Percentiles rank a stretch among this genome's conserved stretches.
These are phyloP conservation scores for Tinospora cordifolia DNA, from an alignment of 164 flowering plant species.

Conservation along the genomic window DNA sequence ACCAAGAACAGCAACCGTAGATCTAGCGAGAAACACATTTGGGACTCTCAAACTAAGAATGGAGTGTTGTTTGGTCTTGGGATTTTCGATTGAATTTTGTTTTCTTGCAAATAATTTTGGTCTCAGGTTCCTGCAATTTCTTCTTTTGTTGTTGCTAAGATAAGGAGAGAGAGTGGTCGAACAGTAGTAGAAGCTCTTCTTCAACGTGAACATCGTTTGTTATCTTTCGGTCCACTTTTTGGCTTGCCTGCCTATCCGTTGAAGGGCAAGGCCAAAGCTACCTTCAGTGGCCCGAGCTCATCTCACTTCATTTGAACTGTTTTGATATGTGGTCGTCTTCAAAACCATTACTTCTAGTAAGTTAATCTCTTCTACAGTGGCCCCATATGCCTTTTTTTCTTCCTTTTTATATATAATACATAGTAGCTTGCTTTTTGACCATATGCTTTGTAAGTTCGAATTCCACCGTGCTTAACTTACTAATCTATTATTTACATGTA, in stretches of 20 bases:
- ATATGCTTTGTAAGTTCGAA: too few relatives aligned
- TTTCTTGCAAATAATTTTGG: constrained; percentile 26
- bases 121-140: neutral
- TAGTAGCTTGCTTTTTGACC: too few relatives aligned
- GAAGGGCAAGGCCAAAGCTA: neutral
- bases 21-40: constrained; percentile 34
- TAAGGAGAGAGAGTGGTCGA: constrained; percentile 4
- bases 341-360: too few relatives aligned
- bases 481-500: too few relatives aligned
- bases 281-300: neutral
- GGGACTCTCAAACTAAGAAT: constrained; percentile 30
- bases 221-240: neutral
- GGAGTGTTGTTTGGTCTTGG: constrained; percentile 19
- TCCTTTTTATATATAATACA: too few relatives aligned
- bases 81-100: constrained; percentile 21
- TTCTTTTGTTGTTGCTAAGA: constrained; percentile 5
- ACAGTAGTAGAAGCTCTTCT: constrained; percentile 1
- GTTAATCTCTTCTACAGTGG: too few relatives aligned
- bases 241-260: neutral
- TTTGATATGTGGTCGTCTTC: too few relatives aligned
- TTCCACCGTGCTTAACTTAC: too few relatives aligned
- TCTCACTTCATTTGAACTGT: neutral
- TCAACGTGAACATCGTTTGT: constrained; percentile 32
- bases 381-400: too few relatives aligned
- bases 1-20: constrained; percentile 50